Evolutionary conservation across 2,329 filamentous ascomycete species (phyloP), one percentile per base, ranked within the genome.

Genomic region (Thielaviopsis ethacetica): DNA sequence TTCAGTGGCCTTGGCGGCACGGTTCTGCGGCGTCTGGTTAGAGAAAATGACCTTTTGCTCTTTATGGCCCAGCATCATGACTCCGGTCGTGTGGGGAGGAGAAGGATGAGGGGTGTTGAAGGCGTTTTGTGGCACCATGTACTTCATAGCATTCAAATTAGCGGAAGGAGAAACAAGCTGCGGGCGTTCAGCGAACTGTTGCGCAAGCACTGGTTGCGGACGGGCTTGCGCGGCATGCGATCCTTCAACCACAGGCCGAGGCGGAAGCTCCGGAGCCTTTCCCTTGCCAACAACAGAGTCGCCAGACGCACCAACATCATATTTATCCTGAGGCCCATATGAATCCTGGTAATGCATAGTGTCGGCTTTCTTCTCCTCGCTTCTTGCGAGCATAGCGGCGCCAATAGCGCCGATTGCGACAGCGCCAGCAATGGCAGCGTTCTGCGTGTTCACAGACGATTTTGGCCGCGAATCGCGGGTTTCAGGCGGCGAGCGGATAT

Each of bases 121-220:
- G n/a, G 74, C 73, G 64, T 77, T 73, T 61, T 78, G 72, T 50
- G 72, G 63, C 62, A 82, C 76, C 67, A 78, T 79, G 65, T 73
- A 83, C 66, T 81, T 74, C 66, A 83, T 83, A 19, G 80, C 78
- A 67, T 84, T 76, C 65, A 79, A 67, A 59, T 4, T 5, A 21
- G 19, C 44, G n/a, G 44, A 4, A 17, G 44, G n/a, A 49, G 44
- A 49, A 49, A 49, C n/a, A 49, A 12, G 4, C 4, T 54, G 17
- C 17, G 22, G 53, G 27, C 17, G 3, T 7, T 22, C 12, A 41
- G 22, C 5, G 27, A 12, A n/a, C 27, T 22, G 17, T n/a, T 54
- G 53, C 26, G 15, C n/a, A 41, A 27, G 44, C 6, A 27, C 15
- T 51, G 13, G 44, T 44, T 50, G 41, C 3, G 41, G 19, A 15